Evolutionary conservation across 257 asterid species (phyloP), one percentile per base, ranked within the genome.

Genomic region (Leptodermis oblonga): DNA sequence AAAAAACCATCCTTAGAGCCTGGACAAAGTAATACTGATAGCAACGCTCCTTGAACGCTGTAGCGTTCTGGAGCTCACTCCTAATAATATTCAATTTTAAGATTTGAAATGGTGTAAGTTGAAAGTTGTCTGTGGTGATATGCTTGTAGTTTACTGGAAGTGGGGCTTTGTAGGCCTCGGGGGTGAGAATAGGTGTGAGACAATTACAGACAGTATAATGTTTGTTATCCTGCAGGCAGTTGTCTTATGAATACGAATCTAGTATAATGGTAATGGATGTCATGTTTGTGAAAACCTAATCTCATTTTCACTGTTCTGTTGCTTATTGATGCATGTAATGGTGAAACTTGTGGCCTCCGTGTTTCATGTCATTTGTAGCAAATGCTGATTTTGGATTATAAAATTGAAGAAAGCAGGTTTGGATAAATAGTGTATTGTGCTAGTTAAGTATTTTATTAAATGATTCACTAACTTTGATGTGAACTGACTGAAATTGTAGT

Each of bases 1-100:
- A 93, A 93, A 83, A 89, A 83, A 62, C 94, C 94, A 74, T 69
- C 86, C 43, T 30, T 70, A 55, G 97, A 83, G 65, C 88, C 85
- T 42, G 78, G 84, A 25, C 73, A 90, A 55, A 80, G 72, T 23
- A 75, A 68, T 31, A 84, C 81, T 46, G 87, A 74, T 58, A 82
- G 81, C 36, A 68, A 78, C 60, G 62, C 86, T 66, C 73, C 89
- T 55, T 88, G 83, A 88, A 73, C 53, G 26, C 1, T 67, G 48
- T 15, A 68, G 17, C 41, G 39, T 62, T 14, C 3, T 55, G 62
- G 45, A 68, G 61, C 39, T 68, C 18, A 6, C 3, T 34, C 39
- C 14, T 59, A 18, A 49, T 42, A 6, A 41, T 15, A 46, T 11
- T 59, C 15, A 36, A 14, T 31, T 26, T 33, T n/a, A 20, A 7